phyloP scores from a whole-genome alignment of 345 rosid genomes.

The Triadica sebifera region DNA sequence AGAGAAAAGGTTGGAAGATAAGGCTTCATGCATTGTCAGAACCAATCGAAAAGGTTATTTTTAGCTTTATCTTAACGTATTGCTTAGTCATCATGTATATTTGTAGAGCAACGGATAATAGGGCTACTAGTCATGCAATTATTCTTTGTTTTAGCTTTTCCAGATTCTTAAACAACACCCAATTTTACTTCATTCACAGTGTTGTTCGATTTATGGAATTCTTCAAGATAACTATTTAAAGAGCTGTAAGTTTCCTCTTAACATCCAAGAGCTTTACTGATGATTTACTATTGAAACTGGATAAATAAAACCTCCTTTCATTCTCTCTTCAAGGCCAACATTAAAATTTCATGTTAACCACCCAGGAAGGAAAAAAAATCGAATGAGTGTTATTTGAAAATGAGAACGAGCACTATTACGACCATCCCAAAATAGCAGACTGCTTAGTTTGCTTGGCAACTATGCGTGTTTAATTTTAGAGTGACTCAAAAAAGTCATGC shows the following conservation, averaged over 20 bases:
- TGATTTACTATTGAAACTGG: too few species aligned
- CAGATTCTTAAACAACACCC: neutral
- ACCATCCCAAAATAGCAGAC: neutral
- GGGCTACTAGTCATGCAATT: neutral
- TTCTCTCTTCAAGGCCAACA: too few species aligned
- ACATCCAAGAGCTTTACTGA: too few species aligned
- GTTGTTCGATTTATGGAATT: too few species aligned
- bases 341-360: too few species aligned
- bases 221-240: too few species aligned
- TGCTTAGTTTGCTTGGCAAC: neutral
- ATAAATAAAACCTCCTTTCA: too few species aligned
- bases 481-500: neutral
- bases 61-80: neutral
- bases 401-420: neutral
- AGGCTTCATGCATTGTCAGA: neutral
- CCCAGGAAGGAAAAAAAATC: too few species aligned
- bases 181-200: neutral
- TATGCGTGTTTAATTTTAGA: neutral
- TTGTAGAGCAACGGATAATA: neutral
- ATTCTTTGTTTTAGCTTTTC: neutral
- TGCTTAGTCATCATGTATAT: neutral
- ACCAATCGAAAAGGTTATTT: neutral
- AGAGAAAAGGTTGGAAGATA: neutral
- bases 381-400: neutral
- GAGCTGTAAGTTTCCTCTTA: too few species aligned